Evolutionary conservation across 352 stramenopile species (phyloP).

Genomic region (Globisporangium megalacanthum): DNA sequence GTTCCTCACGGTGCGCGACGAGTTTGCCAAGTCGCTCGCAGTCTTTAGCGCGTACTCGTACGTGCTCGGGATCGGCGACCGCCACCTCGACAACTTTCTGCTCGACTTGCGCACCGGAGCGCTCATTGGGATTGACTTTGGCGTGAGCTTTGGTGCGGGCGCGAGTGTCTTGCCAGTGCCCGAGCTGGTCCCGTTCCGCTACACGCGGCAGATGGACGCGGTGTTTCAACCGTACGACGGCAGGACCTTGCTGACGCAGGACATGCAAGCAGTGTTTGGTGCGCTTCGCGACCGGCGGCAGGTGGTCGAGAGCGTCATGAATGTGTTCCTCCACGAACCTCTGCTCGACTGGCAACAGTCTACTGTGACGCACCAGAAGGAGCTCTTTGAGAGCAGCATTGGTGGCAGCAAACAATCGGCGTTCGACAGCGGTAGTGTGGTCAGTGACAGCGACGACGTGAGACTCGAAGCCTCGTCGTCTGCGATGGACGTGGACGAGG

Average conservation of each 20-base stretch:
- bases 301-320: slow-evolving; percentile 86
- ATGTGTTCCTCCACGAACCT: slow-evolving; percentile 89
- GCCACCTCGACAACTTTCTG: slow-evolving; percentile 90
- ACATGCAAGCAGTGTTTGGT: slow-evolving; percentile 83
- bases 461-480: neutral
- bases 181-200: slow-evolving; percentile 89
- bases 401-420: slow-evolving; percentile 6
- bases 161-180: slow-evolving; percentile 81
- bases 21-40: slow-evolving; percentile 81
- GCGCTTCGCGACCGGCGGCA: slow-evolving; percentile 70
- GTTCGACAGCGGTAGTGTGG: slow-evolving; percentile 13
- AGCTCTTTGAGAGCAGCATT: slow-evolving; percentile 33
- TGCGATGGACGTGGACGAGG: slow-evolving; percentile 28
- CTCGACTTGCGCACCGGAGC: slow-evolving; percentile 64
- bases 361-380: slow-evolving; percentile 52
- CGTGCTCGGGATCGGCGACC: slow-evolving; percentile 88
- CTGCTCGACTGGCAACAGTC: slow-evolving; percentile 88
- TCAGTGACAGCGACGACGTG: slow-evolving; percentile 1
- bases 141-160: slow-evolving; percentile 86
- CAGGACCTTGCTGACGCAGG: slow-evolving; percentile 53
- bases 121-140: slow-evolving; percentile 91
- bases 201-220: slow-evolving; percentile 73
- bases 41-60: slow-evolving; percentile 87
- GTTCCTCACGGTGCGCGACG: slow-evolving; percentile 78
- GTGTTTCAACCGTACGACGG: slow-evolving; percentile 72